phyloP scores from a whole-genome alignment of 1,284 basidiomycete genomes.

The Moesziomyces sp. region DNA sequence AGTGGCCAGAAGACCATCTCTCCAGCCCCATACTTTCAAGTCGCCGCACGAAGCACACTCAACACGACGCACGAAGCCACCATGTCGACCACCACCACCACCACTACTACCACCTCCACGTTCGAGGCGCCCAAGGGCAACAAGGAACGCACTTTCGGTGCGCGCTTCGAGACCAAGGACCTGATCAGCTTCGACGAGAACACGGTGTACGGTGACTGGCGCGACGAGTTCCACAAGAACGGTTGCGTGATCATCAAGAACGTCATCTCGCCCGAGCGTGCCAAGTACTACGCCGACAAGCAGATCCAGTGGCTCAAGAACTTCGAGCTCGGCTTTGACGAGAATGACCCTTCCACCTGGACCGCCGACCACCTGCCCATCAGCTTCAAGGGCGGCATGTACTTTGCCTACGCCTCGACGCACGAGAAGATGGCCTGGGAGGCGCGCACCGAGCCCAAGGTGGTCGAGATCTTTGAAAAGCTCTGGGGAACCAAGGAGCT shows the following conservation, averaged over 20 bases:
- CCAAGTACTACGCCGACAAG: conserved; percentile 63
- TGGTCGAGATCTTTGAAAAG: conserved; percentile 67
- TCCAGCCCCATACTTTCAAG: background rate
- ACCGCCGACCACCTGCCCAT: conserved; percentile 64
- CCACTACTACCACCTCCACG: conserved; percentile 1
- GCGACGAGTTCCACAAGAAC: conserved; percentile 28
- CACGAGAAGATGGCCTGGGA: conserved; percentile 70
- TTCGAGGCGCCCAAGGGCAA: conserved; percentile 12
- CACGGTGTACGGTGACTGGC: conserved; percentile 18
- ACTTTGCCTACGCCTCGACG: conserved; percentile 63
- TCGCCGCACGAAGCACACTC: background rate
- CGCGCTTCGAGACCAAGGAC: conserved; percentile 23
- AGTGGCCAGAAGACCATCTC: background rate
- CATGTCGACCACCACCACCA: conserved; percentile 9
- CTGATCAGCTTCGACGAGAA: conserved; percentile 14
- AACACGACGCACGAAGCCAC: background rate
- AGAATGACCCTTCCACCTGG: conserved; percentile 68
- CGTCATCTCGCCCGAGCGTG: conserved; percentile 62
- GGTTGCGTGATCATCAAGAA: conserved; percentile 67
- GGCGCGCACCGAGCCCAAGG: conserved; percentile 65
- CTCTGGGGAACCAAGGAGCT: conserved; percentile 70
- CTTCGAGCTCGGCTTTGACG: conserved; percentile 68
- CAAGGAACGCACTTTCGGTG: conserved; percentile 14
- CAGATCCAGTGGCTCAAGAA: conserved; percentile 67
- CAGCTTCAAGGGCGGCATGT: conserved; percentile 56